Conservation (phyloP, 805 yeast species). For the Starmerella scarabaei region DNA sequence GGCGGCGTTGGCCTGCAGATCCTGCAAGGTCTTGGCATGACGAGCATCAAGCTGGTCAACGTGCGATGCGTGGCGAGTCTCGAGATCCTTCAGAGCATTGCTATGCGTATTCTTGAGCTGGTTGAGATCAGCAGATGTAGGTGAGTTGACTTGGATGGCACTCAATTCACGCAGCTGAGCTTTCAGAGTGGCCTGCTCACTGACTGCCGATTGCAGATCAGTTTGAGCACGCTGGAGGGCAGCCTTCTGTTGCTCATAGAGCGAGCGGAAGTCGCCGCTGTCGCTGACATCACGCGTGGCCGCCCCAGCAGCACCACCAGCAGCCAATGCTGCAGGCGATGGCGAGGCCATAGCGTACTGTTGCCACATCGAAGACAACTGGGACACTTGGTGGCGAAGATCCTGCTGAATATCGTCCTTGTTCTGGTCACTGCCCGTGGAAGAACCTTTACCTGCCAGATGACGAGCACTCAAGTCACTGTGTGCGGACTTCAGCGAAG, state of each 20-base stretch:
- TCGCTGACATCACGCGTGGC: slow-evolving; percentile 3
- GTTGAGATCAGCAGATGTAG: slow-evolving; percentile 20
- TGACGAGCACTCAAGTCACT: slow-evolving; percentile 17
- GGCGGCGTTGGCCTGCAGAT: slow-evolving; percentile 2
- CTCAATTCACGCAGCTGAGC: slow-evolving; percentile 21
- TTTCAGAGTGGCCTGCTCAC: slow-evolving; percentile 19
- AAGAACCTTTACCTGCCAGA: slow-evolving; percentile 4
- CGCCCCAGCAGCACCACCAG: slow-evolving; percentile 6
- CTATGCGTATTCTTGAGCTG: slow-evolving; percentile 15
- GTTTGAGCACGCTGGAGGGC: slow-evolving; percentile 25
- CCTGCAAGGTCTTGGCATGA: slow-evolving; percentile 5
- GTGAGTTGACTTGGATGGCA: slow-evolving; percentile 17
- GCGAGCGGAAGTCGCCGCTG: slow-evolving; percentile 9
- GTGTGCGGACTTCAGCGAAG: slow-evolving; percentile 16
- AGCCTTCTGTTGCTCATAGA: slow-evolving; percentile 23
- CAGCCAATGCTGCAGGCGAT: no score
- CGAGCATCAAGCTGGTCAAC: slow-evolving; percentile 14
- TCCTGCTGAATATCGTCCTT: slow-evolving; percentile 1
- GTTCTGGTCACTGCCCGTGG: not conserved
- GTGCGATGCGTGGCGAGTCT: not conserved
- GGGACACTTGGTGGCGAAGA: slow-evolving; percentile 11
- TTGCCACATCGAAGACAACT: slow-evolving; percentile 14
- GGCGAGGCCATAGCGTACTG: slow-evolving; percentile 5
- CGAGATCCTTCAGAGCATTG: slow-evolving; percentile 4
- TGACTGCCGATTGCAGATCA: slow-evolving; percentile 24